Conservation (phyloP, 495 filamentous ascomycete species). For the Penicillium roqueforti region DNA sequence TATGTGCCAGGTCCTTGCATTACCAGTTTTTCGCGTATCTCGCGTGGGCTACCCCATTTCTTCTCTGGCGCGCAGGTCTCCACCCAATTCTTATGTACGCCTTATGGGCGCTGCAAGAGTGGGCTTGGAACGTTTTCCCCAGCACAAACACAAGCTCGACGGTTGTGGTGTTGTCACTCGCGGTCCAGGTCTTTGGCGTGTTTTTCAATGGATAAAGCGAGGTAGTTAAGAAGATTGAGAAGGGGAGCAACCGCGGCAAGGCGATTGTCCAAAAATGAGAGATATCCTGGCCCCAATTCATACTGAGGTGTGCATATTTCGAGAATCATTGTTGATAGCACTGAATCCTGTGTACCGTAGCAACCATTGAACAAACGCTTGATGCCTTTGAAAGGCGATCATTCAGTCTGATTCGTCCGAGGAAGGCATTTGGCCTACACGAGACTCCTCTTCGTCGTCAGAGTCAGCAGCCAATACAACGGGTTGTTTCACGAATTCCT, state of each 20-base stretch:
- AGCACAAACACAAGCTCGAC: conserved; percentile 76
- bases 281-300: conserved; percentile 3
- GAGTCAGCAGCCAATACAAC: conserved; percentile 31
- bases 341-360: not conserved
- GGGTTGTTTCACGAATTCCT: conserved; percentile 66
- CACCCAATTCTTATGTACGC: conserved; percentile 67
- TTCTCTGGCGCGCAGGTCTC: conserved; percentile 77
- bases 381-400: conserved; percentile 1
- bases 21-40: conserved; percentile 97
- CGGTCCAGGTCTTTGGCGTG: conserved; percentile 53
- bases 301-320: not conserved
- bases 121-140: conserved; percentile 97
- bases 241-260: conserved; percentile 13
- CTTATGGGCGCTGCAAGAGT: conserved; percentile 83
- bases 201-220: conserved; percentile 24
- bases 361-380: not conserved
- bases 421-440: conserved; percentile 76
- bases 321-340: not conserved
- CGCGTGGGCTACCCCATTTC: conserved; percentile 85
- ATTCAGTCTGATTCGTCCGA: conserved; percentile 53
- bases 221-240: conserved; percentile 13
- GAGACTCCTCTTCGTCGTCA: conserved; percentile 65
- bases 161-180: conserved; percentile 69
- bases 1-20: conserved; percentile 88
- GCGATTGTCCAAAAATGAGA: conserved; percentile 22